Percentiles rank a stretch among this genome's conserved stretches.
Conservation (phyloP, 345 rosid genomes). For the Sonneratia alba region DNA sequence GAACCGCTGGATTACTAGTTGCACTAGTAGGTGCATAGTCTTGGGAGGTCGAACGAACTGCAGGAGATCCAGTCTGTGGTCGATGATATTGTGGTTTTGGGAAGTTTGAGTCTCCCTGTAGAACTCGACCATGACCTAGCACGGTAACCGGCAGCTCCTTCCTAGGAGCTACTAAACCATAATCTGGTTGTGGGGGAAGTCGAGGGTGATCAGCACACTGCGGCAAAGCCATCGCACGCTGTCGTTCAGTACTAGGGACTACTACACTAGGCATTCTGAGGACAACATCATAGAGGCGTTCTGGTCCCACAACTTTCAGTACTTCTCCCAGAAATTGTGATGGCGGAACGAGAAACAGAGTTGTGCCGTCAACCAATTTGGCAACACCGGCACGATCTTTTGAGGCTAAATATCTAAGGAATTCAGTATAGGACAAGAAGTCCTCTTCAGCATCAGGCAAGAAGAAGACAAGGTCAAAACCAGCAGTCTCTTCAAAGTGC, state of each 20-base stretch:
- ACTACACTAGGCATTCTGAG: slow-evolving; percentile 63
- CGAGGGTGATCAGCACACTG: slow-evolving; percentile 26
- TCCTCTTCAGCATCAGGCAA: slow-evolving; percentile 93
- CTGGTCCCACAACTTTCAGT: slow-evolving; percentile 73
- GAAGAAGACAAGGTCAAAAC: slow-evolving; percentile 80
- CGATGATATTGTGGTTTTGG: slow-evolving; percentile 28
- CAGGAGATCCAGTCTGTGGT: slow-evolving; percentile 21
- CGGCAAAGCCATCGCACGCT: slow-evolving; percentile 27
- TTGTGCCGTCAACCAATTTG: slow-evolving; percentile 80
- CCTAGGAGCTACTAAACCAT: slow-evolving; percentile 19
- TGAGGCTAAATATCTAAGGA: slow-evolving; percentile 79
- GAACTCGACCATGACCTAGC: slow-evolving; percentile 30
- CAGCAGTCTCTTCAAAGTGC: slow-evolving; percentile 67
- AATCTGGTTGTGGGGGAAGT: slow-evolving; percentile 23
- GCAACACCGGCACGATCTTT: slow-evolving; percentile 97
- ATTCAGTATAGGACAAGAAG: slow-evolving; percentile 91
- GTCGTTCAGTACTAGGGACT: slow-evolving; percentile 26
- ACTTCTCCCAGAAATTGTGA: slow-evolving; percentile 80
- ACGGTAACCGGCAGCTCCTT: slow-evolving; percentile 31
- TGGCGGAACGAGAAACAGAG: slow-evolving; percentile 85
- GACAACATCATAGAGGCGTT: slow-evolving; percentile 88
- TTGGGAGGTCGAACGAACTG: slow-evolving; percentile 26
- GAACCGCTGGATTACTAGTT: slow-evolving; percentile 14
- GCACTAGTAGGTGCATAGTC: slow-evolving; percentile 23
- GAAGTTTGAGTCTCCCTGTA: slow-evolving; percentile 43